Evolutionary conservation across 345 rosid genomes (phyloP).

Genomic region (Microcos paniculata): DNA sequence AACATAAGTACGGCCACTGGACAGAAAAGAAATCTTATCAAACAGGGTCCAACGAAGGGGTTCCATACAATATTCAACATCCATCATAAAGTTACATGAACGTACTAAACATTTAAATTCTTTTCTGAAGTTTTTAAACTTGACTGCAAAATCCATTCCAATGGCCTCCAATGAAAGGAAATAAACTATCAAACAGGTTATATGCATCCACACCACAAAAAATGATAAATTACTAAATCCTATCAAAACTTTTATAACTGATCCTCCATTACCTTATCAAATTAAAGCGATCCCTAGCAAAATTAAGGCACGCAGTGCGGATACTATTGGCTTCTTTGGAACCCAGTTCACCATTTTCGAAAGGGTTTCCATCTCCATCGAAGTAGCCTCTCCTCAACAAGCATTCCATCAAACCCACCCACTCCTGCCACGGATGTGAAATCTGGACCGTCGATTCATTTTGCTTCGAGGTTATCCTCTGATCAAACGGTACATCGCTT

Average conservation of each 20-base stretch:
- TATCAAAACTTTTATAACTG: neutral
- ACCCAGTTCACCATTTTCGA: conserved; percentile 33
- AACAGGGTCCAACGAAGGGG: neutral
- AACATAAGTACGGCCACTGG: neutral
- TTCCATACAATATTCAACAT: neutral
- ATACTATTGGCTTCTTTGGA: conserved; percentile 53
- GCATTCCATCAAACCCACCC: conserved; percentile 68
- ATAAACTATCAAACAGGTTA: conserved; percentile 32
- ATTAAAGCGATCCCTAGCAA: conserved; percentile 61
- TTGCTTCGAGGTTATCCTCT: neutral
- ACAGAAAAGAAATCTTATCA: neutral
- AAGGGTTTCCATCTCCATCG: conserved; percentile 43
- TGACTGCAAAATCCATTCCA: neutral
- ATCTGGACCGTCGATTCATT: conserved; percentile 30
- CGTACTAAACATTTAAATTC: too few relatives aligned
- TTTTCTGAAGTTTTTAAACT: too few relatives aligned
- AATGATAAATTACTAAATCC: neutral
- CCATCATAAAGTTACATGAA: neutral
- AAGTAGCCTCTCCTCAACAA: conserved; percentile 61
- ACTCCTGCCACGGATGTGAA: conserved; percentile 82
- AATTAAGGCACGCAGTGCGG: conserved; percentile 81
- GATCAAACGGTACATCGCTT: neutral
- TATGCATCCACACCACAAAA: conserved; percentile 4
- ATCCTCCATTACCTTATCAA: conserved; percentile 54
- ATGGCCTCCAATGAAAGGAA: neutral